Base-by-base conservation (phyloP, 2,329 filamentous ascomycete genomes). In the Aspergillus sp. region DNA sequence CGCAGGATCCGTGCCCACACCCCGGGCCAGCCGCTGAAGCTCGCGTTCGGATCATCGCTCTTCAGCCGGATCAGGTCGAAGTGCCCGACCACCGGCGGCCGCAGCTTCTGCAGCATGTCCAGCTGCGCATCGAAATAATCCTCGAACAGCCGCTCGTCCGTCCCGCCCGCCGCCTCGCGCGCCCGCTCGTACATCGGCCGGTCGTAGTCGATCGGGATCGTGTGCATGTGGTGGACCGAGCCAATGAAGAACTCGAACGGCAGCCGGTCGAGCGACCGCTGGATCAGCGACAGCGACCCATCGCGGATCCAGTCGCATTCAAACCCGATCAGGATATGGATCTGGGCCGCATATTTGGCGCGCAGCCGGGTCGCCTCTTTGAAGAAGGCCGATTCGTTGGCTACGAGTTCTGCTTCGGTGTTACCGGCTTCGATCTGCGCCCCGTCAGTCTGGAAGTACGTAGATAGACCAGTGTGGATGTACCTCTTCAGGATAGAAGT, bases 401-500 rank as follows among this genome's bases (percentile, higher is more conserved):
- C 71, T 71, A 50, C 41, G 36, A 49, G 42, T 35, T 39, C 44
- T 29, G 46, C 43, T 40, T 58, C 49, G 27, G 57, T 60, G 26
- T 45, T 29, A 25, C 47, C 50, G 17, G 46, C 43, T 48, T 61
- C 54, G 20, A 53, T 42, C 55, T 57, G 34, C 10, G 10, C 11
- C n/a, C 39, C 11, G 20, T 22, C 27, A 10, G 16, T 34, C 33
- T 32, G 13, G 13, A n/a, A 15, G 5, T 12, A 5, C 14, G 12
- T 24, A 17, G 26, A 17, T 11, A 22, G 24, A 22, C n/a, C n/a
- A n/a, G n/a, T 17, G 15, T 27, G 13, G 15, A 31, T 31, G 36
- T 47, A 82, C 80, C 68, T 98, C 91, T 67, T 93, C 89, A 0
- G 91, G 91, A 56, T 98, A 98, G 33, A 93, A 72, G 61, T 98